Conservation (phyloP, 2,329 filamentous ascomycete species). For the Neonectria faginata region DNA sequence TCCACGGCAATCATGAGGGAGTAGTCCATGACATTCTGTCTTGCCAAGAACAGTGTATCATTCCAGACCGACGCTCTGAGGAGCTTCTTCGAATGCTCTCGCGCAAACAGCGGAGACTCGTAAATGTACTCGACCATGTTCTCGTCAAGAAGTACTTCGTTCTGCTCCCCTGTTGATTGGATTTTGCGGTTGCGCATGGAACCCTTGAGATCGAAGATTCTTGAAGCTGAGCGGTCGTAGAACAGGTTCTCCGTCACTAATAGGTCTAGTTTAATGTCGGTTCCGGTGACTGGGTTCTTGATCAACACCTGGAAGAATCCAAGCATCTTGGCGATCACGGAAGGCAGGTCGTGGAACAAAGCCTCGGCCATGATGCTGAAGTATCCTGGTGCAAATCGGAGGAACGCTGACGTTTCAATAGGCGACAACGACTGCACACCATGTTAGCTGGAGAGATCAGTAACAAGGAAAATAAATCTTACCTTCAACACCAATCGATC, state of each 20-base stretch:
- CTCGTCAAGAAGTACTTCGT: constrained; percentile 96
- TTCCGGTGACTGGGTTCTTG: constrained; percentile 91
- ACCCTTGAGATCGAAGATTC: constrained; percentile 95
- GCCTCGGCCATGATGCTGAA: constrained; percentile 98
- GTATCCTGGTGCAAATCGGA: constrained; percentile 95
- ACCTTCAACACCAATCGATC: constrained; percentile 91
- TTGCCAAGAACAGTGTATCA: constrained; percentile 92
- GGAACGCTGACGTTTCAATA: constrained; percentile 92
- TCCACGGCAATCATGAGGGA: constrained; percentile 98
- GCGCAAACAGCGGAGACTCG: constrained; percentile 92
- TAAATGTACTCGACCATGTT: constrained; percentile 99
- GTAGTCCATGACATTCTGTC: constrained; percentile 99
- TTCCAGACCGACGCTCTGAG: constrained; percentile 95
- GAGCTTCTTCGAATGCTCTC: constrained; percentile 96
- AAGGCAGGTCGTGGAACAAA: constrained; percentile 93
- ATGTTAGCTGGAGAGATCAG: constrained; percentile 26
- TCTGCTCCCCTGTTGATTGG: constrained; percentile 92
- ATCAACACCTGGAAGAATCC: constrained; percentile 98
- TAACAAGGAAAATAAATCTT: constrained; percentile 19
- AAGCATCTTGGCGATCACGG: constrained; percentile 98
- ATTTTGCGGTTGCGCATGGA: constrained; percentile 99
- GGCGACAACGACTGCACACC: constrained; percentile 79
- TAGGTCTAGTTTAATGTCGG: constrained; percentile 94
- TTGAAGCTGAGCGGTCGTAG: constrained; percentile 89
- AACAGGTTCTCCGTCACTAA: constrained; percentile 98